Base-by-base conservation (phyloP, 2,329 filamentous ascomycete genomes). In the Rhexocercosporidium sp. region DNA sequence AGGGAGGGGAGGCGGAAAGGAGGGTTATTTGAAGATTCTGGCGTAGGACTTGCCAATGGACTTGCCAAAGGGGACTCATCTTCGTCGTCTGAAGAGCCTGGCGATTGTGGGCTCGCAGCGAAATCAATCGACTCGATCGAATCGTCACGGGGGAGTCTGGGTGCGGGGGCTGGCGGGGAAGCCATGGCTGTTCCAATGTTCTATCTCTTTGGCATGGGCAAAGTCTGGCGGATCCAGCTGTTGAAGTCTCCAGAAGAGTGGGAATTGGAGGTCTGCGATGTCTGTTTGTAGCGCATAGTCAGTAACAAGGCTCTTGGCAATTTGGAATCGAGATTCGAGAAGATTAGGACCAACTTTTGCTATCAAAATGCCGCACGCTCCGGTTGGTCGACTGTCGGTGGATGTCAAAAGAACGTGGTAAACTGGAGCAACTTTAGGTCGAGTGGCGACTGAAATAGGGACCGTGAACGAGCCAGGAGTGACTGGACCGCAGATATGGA, bases 1-100 rank as follows among this genome's bases (percentile, higher is more conserved):
- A 89, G 78, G 5, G 87, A 87, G 22, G 88, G 84, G 66, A 89
- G 75, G 77, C 88, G 80, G 34, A 27, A 18, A 27, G 54, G 54
- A 77, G 85, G 81, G 44, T 72, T 68, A 65, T 82, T 81, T 69
- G 73, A 62, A 41, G 68, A 59, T 39, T 71, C 53, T 54, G 73
- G 60, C 11, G 59, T 62, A 31, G 62, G 62, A 46, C 61, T 66
- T 20, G 63, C 61, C 22, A 69, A 39, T 1, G 62, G 62, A 46
- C 61, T 66, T 20, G 63, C 61, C 22, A 69, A 39, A 1, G 69
- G 69, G 57, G 68, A 65, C 22, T 68, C 62, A 18, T 66, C 60
- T 49, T 71, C 70, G 34, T 68, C 62, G 27, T 62, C 66, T 57
- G 34, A 64, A 14, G 68, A 62, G 11, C 66, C 53, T 44, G 70